Evolutionary conservation across 441 rosid genomes (phyloP).

Genomic region (Omphalea diandra): DNA sequence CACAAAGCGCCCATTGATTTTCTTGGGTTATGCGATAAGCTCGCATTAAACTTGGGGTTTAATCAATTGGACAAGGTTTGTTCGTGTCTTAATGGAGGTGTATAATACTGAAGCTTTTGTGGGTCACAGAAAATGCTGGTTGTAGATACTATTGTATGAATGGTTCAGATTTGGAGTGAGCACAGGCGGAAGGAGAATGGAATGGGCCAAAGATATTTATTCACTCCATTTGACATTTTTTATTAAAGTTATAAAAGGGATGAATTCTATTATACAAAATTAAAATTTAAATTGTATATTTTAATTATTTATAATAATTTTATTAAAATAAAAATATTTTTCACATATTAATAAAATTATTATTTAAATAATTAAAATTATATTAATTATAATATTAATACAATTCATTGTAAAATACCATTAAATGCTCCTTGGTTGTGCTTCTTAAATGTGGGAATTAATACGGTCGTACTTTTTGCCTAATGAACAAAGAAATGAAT

Average conservation of each 20-base stretch:
- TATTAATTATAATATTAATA: too few relatives aligned
- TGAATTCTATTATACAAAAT: too few relatives aligned
- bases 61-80: constrained; percentile 7
- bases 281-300: too few relatives aligned
- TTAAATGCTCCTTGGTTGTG: not conserved
- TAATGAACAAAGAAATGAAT: too few relatives aligned
- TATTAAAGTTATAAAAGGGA: too few relatives aligned
- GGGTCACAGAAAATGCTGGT: not conserved
- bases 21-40: constrained; percentile 11
- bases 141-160: not conserved
- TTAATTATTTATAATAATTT: too few relatives aligned
- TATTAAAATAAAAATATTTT: too few relatives aligned
- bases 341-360: too few relatives aligned
- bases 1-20: not conserved
- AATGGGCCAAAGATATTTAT: not conserved
- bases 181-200: too few relatives aligned
- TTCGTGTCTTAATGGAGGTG: not conserved
- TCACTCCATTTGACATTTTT: too few relatives aligned
- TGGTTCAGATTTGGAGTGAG: not conserved
- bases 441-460: constrained; percentile 2
- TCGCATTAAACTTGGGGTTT: not conserved
- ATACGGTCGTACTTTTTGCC: not conserved
- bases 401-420: too few relatives aligned
- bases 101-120: not conserved
- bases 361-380: too few relatives aligned